Evolutionary conservation across 2,329 filamentous ascomycete genomes (phyloP), one percentile per base, ranked within the genome.

Genomic region (Colletotrichum tabaci): DNA sequence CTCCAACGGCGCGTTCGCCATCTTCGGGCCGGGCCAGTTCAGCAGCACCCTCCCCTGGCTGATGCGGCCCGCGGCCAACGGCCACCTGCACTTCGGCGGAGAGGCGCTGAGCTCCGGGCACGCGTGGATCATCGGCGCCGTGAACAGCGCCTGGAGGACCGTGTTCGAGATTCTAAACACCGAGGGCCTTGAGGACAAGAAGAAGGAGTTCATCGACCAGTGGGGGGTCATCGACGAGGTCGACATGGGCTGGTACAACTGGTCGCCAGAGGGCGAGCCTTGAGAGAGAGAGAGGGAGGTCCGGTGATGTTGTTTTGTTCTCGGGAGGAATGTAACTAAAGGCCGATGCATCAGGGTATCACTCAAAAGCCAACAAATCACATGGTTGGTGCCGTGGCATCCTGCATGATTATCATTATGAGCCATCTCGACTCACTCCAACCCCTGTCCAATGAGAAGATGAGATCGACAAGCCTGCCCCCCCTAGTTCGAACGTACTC

Each of bases 41-140:
- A 74, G 73, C 60, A 75, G 66, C 30, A 57, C 72, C 13, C 57
- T 77, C 61, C 76, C 76, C 26, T 73, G 67, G 64, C 57, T 77
- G 53, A 73, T 77, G 74, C 70, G 50, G n/a, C 76, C 76, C 1
- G 74, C 73, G 6, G 75, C 74, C 23, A 18, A 74, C n/a, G 75
- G 76, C 0, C 74, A 73, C 30, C 63, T 77, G 72, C 76, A 78
- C 44, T 76, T 76, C n/a, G 75, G 72, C 12, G 76, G 76, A 12
- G 76, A 78, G 66, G 76, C 76, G 15, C 64, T 77, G n/a, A 77
- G 76, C 57, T 74, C 75, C 0, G 76, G 75, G 1, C 76, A 77
- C 49, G 74, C 74, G 2, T 77, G 76, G 76, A 76, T 78, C 47
- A 75, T 76, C 23, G 76, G 76, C 3, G 76, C 76, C 40, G 70